Evolutionary conservation across 257 asterid species (phyloP).

Genomic region (Catharanthus roseus): DNA sequence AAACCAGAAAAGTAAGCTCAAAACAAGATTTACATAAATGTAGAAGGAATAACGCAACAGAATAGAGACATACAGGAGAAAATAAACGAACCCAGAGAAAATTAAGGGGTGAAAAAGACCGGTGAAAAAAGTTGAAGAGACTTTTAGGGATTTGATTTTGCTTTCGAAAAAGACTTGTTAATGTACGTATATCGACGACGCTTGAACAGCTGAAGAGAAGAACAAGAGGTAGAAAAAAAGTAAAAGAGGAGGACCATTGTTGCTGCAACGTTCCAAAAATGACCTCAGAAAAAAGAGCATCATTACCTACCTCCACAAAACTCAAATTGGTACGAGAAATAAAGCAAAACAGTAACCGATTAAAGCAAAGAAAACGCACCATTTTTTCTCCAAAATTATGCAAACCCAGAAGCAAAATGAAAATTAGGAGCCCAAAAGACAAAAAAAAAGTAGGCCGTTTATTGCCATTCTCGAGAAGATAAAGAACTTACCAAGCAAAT

Average conservation of each 20-base stretch:
- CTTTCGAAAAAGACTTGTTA: constrained; percentile 18
- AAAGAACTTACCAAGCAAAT: constrained; percentile 37
- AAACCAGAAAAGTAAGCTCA: neutral
- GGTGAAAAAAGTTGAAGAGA: constrained; percentile 1
- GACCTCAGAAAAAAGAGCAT: constrained; percentile 28
- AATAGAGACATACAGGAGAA: neutral
- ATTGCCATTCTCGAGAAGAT: constrained; percentile 32
- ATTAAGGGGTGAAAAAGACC: neutral
- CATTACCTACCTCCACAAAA: constrained; percentile 25
- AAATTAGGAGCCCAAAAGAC: too few species aligned
- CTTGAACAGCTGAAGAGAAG: neutral
- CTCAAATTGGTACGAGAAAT: neutral
- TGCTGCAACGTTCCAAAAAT: constrained; percentile 30
- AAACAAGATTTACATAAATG: constrained; percentile 2
- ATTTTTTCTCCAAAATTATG: neutral
- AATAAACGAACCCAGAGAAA: constrained; percentile 5
- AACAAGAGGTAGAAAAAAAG: neutral
- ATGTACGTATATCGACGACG: constrained; percentile 2
- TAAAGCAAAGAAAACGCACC: neutral
- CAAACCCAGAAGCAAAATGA: neutral
- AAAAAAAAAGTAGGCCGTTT: neutral
- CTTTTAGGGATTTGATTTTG: constrained; percentile 24
- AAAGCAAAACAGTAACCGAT: constrained; percentile 1
- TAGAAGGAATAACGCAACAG: neutral
- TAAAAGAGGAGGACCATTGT: constrained; percentile 9